These are phyloP conservation scores for Raffaelea deltoideospora DNA, from an alignment of 2,329 filamentous ascomycete species.

Conservation along the genomic window DNA sequence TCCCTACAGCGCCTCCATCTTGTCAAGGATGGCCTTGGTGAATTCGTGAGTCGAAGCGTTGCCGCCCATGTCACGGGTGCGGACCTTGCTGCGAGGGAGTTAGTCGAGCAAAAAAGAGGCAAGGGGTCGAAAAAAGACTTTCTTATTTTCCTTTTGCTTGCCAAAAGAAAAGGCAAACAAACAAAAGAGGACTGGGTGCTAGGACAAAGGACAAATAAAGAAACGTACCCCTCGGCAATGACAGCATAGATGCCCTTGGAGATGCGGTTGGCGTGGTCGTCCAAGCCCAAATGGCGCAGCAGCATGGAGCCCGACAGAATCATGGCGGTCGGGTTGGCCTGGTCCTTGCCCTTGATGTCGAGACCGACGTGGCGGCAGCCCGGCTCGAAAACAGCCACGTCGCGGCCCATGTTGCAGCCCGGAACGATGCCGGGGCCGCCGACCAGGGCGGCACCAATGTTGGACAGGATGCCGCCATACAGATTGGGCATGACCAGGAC, in stretches of 20 bases:
- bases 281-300: slow-evolving; percentile 87
- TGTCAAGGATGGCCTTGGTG: slow-evolving; percentile 82
- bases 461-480: slow-evolving; percentile 97
- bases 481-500: slow-evolving; percentile 99
- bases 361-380: slow-evolving; percentile 98
- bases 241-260: slow-evolving; percentile 66
- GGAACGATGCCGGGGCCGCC: slow-evolving; percentile 94
- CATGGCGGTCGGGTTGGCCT: slow-evolving; percentile 94
- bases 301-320: slow-evolving; percentile 95
- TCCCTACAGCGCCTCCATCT: slow-evolving; percentile 76
- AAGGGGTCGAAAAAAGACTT: background rate
- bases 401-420: slow-evolving; percentile 98
- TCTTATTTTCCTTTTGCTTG: background rate
- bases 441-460: slow-evolving; percentile 93
- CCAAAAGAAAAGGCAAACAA: background rate
- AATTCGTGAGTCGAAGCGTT: slow-evolving; percentile 83
- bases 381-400: slow-evolving; percentile 96
- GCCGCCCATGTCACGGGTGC: slow-evolving; percentile 95
- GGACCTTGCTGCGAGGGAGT: slow-evolving; percentile 49
- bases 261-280: slow-evolving; percentile 97
- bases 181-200: background rate
- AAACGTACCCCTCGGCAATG: slow-evolving; percentile 75
- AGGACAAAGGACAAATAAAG: background rate
- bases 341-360: slow-evolving; percentile 98
- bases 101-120: slow-evolving; percentile 16